Evolutionary conservation across 2,329 filamentous ascomycete species (phyloP).

Genomic region (Xylaria sp.): DNA sequence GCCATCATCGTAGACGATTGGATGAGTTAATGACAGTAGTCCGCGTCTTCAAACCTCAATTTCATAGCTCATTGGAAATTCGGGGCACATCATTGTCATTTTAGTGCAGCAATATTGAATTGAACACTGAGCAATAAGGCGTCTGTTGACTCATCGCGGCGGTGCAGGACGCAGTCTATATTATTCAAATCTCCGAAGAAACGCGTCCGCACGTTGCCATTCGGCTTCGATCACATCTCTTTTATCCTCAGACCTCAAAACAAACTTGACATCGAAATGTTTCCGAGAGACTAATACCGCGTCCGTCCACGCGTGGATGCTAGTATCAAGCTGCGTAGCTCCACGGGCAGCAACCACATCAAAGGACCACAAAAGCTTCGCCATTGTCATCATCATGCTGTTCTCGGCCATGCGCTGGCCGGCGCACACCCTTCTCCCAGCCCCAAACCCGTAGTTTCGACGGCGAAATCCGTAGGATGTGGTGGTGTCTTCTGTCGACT

Average conservation of each 20-base stretch:
- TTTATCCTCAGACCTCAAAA: conserved; percentile 34
- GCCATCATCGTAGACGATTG: conserved; percentile 38
- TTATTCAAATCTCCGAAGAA: conserved; percentile 27
- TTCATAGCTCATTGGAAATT: conserved; percentile 21
- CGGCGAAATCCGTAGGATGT: conserved; percentile 23
- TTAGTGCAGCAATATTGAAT: not conserved
- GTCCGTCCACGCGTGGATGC: conserved; percentile 27
- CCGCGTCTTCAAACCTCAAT: conserved; percentile 37
- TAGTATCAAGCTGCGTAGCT: conserved; percentile 38
- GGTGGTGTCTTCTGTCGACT: not conserved
- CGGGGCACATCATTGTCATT: not conserved
- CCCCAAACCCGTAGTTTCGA: conserved; percentile 56
- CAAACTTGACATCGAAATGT: conserved; percentile 35
- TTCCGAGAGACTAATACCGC: conserved; percentile 35
- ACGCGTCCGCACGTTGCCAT: conserved; percentile 29
- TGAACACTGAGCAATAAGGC: not conserved
- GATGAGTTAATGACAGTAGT: conserved; percentile 29
- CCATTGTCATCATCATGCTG: conserved; percentile 52
- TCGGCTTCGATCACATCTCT: conserved; percentile 27
- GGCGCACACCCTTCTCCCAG: conserved; percentile 58
- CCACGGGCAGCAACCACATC: conserved; percentile 43
- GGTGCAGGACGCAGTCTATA: not conserved
- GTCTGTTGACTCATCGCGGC: too few relatives aligned
- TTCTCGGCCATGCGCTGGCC: conserved; percentile 61
- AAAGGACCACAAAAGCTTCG: conserved; percentile 61